phyloP scores from a whole-genome alignment of 2,329 filamentous ascomycete species.

The Neoscytalidium dimidiatum region DNA sequence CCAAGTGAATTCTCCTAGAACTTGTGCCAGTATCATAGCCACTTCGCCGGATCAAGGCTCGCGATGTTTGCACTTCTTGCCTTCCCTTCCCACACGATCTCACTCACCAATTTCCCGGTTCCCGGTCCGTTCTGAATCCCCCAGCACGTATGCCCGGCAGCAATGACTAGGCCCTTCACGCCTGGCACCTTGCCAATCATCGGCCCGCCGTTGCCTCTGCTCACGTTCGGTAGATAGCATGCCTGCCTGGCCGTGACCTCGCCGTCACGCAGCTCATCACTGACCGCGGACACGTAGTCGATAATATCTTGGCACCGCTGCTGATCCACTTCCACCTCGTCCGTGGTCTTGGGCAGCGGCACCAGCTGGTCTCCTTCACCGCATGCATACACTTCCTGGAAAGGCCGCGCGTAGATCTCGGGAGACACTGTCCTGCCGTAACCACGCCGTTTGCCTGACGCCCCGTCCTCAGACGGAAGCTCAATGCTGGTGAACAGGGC shows the following conservation, averaged over 20 bases:
- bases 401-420: conserved; percentile 90
- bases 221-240: conserved; percentile 86
- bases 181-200: conserved; percentile 71
- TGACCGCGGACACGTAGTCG: conserved; percentile 70
- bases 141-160: conserved; percentile 95
- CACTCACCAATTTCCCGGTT: conserved; percentile 57
- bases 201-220: conserved; percentile 63
- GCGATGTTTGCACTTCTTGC: conserved; percentile 44
- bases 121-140: conserved; percentile 94
- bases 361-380: conserved; percentile 80
- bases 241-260: conserved; percentile 75
- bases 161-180: conserved; percentile 74
- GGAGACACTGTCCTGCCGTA: conserved; percentile 66
- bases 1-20: neutral
- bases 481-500: conserved; percentile 85
- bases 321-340: conserved; percentile 74
- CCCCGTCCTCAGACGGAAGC: conserved; percentile 60
- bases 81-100: conserved; percentile 49
- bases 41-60: conserved; percentile 44
- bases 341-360: conserved; percentile 74
- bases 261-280: conserved; percentile 47
- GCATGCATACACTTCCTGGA: conserved; percentile 89
- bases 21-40: conserved; percentile 10
- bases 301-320: conserved; percentile 81
- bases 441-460: conserved; percentile 3